Base-by-base conservation (phyloP, 257 asterid genomes). In the Petrea volubilis region DNA sequence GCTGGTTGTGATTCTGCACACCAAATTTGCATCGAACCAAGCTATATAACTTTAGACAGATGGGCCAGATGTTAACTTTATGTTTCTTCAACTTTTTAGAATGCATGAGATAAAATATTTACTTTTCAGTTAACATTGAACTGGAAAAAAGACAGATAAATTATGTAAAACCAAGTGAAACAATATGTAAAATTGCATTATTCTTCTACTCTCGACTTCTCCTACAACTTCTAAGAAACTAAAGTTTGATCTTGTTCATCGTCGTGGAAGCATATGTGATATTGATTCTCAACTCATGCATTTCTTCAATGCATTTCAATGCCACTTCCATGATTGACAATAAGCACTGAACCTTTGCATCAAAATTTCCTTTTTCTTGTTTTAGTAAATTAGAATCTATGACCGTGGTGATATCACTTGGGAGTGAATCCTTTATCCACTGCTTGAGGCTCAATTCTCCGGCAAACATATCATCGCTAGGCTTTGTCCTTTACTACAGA, bases 261-360 rank as follows among this genome's bases (percentile, higher is more conserved):
- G 25, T n/a, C 20, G 53, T 14, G 4, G 63, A 64, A n/a, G 63
- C 80, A 73, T 80, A 76, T 21, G 57, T 75, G 41, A 80, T 83
- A 15, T 41, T 46, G 52, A 70, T 70, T 64, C 75, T 59, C 68
- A 46, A 3, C 28, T 59, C 60, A 13, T 59, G 59, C 47, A 31
- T 25, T 25, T 70, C 74, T 58, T 70, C 74, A 13, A 47, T 70
- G 38, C 67, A 64, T 46, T 60, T 60, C 64, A 78, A 28, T 4
- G 79, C 80, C 60, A 80, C 40, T 71, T 80, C 86, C 80, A 76
- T 14, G 24, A 78, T 57, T 28, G 73, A 55, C 24, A 61, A 56
- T n/a, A 31, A 67, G 23, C 72, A 80, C 63, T 64, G 46, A 53
- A 73, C 20, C 60, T 11, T 46, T 68, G 77, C 60, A 52, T 60